Base-by-base conservation (phyloP, 805 yeast genomes). In the Candida schatavii region DNA sequence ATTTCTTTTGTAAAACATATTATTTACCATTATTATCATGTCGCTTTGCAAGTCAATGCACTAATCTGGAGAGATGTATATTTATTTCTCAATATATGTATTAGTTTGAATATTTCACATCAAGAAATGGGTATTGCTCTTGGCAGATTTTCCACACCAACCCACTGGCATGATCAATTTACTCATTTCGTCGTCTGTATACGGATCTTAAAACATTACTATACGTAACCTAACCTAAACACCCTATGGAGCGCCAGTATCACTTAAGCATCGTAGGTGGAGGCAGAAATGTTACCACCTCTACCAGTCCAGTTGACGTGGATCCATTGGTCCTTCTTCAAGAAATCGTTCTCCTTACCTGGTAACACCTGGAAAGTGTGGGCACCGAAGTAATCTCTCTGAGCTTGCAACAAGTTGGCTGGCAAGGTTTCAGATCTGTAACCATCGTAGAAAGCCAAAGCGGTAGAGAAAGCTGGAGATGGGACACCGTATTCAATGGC, bases 381-480 rank as follows among this genome's bases (percentile, higher is more conserved):
- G 54, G 99, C 98, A 75, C 99, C 99, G 63, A 91, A 91, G 88
- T 89, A 91, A 72, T 91, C 99, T 81, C 99, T 88, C 81, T 91
- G 99, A 62, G 98, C 99, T 78, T 91, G 99, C 68, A 91, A 78
- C 73, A 91, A 80, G 85, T 91, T 91, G 55, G 99, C 99, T 64
- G 98, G 98, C 64, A 90, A 77, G 68, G 84, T 80, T 51, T 80
- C 95, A 46, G 96, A 85, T 83, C 98, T 85, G 88, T 87, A 90
- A 71, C 98, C 98, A 68, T 91, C 99, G 80, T 88, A 93, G 89
- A 91, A 91, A 45, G 97, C 75, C 71, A 91, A 78, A 58, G 98
- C 99, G 52, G 98, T 89, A 50, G 96, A 70, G 81, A 90, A 89
- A 57, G 98, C 97, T 59, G 99, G 99, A 44, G 95, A 85, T 72